A percentile compares a stretch with the other conserved stretches of the same genome.
These are phyloP conservation scores for Gymnopilus junonius DNA, from an alignment of 768 basidiomycete species.

Conservation along the genomic window DNA sequence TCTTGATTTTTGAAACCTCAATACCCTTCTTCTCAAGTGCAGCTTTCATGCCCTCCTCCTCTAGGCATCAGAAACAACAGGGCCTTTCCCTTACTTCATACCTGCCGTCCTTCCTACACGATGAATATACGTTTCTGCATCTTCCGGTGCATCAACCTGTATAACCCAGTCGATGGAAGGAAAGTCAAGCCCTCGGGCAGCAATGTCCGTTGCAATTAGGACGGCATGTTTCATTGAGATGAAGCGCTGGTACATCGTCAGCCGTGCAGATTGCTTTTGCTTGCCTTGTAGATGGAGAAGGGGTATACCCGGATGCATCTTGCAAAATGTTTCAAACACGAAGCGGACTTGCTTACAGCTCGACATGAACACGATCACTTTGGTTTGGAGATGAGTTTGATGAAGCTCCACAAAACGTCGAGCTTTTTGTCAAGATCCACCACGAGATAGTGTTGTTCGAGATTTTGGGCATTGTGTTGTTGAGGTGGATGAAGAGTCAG, in stretches of 20 bases:
- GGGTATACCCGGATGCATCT: constrained; percentile 92
- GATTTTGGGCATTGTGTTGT: constrained; percentile 68
- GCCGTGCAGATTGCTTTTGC: constrained; percentile 90
- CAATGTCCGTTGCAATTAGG: constrained; percentile 94
- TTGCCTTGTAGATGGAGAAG: constrained; percentile 96
- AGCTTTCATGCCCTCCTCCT: constrained; percentile 88
- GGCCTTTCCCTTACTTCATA: constrained; percentile 91
- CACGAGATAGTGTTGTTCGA: constrained; percentile 90
- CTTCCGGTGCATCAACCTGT: constrained; percentile 95
- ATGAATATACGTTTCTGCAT: constrained; percentile 97
- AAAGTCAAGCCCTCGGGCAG: constrained; percentile 95
- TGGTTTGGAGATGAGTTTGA: constrained; percentile 92
- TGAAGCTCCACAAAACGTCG: constrained; percentile 91
- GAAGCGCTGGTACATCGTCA: constrained; percentile 85
- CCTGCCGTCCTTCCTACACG: constrained; percentile 95
- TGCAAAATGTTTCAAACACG: constrained; percentile 93
- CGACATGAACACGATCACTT: constrained; percentile 93
- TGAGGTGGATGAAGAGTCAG: constrained; percentile 16
- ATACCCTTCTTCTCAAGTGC: constrained; percentile 76
- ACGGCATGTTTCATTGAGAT: constrained; percentile 81
- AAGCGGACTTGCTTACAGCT: constrained; percentile 98
- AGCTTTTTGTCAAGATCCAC: constrained; percentile 87
- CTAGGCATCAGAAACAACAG: constrained; percentile 84
- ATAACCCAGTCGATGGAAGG: constrained; percentile 97
- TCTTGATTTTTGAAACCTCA: constrained; percentile 79